Evolutionary conservation across 164 flowering plant species (phyloP), one percentile per base, ranked within the genome.

Genomic region (Nymphaea colorata): DNA sequence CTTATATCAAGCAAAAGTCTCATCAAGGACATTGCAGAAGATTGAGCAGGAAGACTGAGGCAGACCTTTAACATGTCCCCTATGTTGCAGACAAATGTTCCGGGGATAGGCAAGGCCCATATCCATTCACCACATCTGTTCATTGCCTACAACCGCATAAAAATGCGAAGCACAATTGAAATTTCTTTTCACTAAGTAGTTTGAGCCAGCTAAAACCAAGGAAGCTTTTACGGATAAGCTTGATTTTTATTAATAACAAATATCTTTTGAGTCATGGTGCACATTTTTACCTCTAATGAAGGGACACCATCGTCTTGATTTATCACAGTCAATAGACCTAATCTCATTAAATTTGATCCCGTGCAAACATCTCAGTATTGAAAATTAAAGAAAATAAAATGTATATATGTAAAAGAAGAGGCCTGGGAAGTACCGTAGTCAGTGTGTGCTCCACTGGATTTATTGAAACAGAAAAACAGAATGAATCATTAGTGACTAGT

Each of bases 41-140:
- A 25, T 25, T 25, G 36, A 25, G 36, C 36, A 61, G 64, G 16
- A n/a, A 61, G 62, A 2, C n/a, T 25, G 41, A 53, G 16, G 62
- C 57, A 44, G 44, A 93, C 96, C 95, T 93, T 90, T 42, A 90
- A 79, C 98, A 93, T 93, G 81, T 93, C 96, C 17, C 97, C 97
- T 36, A 91, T 91, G 83, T 91, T 93, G 85, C 98, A 91, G 42
- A 93, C 94, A 80, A 93, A 91, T 61, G 97, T 83, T 53, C 97
- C 97, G 15, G 97, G 88, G 64, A 89, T 77, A 2, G 98, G 97
- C 53, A 75, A 77, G 18, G 96, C 97, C 69, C 85, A 85, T 72
- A 93, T 85, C 97, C 96, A 91, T 67, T 93, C 96, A 60, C 96
- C 98, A 36, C 86, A 82, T 42, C 59, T 71, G 80, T 93, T 93